Percentiles rank a stretch among this genome's conserved stretches.
These are phyloP conservation scores for Ganoderma sinense DNA, from an alignment of 1,284 basidiomycete species.

Conservation along the genomic window DNA sequence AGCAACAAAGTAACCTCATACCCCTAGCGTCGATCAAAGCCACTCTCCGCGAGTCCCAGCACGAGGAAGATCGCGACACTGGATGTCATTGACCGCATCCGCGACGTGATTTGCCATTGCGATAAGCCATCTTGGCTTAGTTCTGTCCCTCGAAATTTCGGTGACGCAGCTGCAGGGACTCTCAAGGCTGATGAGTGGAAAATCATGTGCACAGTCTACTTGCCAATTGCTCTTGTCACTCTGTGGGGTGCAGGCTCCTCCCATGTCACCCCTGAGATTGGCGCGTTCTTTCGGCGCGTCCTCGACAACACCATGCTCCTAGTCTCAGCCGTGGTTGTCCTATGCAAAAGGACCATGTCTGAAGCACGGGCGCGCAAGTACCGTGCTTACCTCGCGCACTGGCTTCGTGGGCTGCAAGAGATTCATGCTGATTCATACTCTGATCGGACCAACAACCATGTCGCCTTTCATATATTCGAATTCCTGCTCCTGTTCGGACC, in stretches of 20 bases:
- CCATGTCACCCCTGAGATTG: background rate
- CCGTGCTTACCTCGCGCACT: conserved; percentile 27
- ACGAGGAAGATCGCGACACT: conserved; percentile 8
- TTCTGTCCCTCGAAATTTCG: conserved; percentile 43
- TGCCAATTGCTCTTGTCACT: conserved; percentile 42
- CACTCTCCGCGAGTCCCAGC: conserved; percentile 10
- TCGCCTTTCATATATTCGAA: conserved; percentile 42
- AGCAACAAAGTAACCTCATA: background rate
- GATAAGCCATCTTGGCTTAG: conserved; percentile 41
- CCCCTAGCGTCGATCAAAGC: background rate
- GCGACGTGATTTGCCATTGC: conserved; percentile 34
- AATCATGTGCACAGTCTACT: conserved; percentile 37
- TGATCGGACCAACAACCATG: conserved; percentile 31
- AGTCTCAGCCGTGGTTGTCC: conserved; percentile 31
- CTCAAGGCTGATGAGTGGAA: conserved; percentile 49
- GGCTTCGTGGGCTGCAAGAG: conserved; percentile 32
- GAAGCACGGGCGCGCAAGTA: conserved; percentile 21
- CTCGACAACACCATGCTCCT: conserved; percentile 40
- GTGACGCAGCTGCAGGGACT: conserved; percentile 38
- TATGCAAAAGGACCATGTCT: conserved; percentile 6
- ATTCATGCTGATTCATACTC: conserved; percentile 31
- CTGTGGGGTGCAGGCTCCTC: conserved; percentile 32
- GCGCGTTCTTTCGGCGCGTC: conserved; percentile 9
- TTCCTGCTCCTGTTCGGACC: conserved; percentile 45
- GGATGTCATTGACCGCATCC: conserved; percentile 15